These are phyloP conservation scores for Suillus bovinus DNA, from an alignment of 768 basidiomycete species.

Conservation along the genomic window DNA sequence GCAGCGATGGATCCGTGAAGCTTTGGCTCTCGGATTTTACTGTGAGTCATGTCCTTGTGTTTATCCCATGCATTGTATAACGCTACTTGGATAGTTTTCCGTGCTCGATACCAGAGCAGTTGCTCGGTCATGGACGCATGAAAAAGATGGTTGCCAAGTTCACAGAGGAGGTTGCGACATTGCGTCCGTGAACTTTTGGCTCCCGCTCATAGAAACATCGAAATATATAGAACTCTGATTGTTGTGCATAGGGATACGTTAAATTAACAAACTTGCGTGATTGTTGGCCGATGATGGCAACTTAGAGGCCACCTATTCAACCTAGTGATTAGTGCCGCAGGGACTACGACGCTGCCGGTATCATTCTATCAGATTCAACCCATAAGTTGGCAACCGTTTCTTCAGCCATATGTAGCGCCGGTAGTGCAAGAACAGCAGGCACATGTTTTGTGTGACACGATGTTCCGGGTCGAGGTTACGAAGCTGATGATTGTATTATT, in stretches of 20 bases:
- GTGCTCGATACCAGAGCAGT: constrained; percentile 50
- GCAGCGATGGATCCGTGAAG: constrained; percentile 22
- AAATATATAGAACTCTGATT: background rate
- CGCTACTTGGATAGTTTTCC: constrained; percentile 42
- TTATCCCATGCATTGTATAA: constrained; percentile 7
- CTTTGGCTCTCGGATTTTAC: constrained; percentile 19
- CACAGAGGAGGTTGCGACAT: constrained; percentile 35
- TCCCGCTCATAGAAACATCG: background rate
- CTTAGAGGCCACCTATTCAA: background rate
- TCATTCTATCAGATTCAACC: background rate
- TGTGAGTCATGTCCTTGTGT: constrained; percentile 33
- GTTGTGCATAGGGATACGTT: background rate
- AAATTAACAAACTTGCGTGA: background rate
- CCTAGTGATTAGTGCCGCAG: background rate
- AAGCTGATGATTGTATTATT: background rate
- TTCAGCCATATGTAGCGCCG: background rate
- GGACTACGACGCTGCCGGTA: background rate
- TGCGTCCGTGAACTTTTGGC: constrained; percentile 15
- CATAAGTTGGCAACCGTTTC: background rate
- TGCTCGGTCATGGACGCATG: constrained; percentile 39
- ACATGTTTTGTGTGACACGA: no score
- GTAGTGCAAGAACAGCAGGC: background rate
- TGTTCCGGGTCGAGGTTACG: background rate
- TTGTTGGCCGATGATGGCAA: background rate
- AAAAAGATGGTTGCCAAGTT: constrained; percentile 47